phyloP scores from a whole-genome alignment of 164 flowering plant genomes.

The Liquidambar formosana region DNA sequence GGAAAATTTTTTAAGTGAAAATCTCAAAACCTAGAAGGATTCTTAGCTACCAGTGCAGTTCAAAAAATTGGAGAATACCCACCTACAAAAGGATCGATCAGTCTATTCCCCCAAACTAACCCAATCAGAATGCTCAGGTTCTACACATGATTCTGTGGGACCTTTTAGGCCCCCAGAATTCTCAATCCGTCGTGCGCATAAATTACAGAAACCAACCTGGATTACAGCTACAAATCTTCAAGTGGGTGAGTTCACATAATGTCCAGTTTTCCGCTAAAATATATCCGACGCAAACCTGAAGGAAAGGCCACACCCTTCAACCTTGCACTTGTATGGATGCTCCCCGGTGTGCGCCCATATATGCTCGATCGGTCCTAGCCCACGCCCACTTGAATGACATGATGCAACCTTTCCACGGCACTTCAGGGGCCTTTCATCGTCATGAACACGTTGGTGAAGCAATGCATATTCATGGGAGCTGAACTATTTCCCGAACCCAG shows the following conservation, averaged over 20 bases:
- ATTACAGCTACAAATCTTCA: slow-evolving; percentile 5
- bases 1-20: no score
- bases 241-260: slow-evolving; percentile 40
- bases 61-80: slow-evolving; percentile 10
- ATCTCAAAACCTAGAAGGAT: not conserved
- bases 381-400: slow-evolving; percentile 98
- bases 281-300: slow-evolving; percentile 94
- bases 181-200: not conserved
- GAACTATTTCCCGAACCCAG: slow-evolving; percentile 78
- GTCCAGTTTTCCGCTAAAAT: slow-evolving; percentile 84
- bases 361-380: slow-evolving; percentile 96
- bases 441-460: slow-evolving; percentile 76
- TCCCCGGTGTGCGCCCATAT: slow-evolving; percentile 87
- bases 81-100: slow-evolving; percentile 12
- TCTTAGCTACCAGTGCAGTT: slow-evolving; percentile 20
- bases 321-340: slow-evolving; percentile 77
- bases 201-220: slow-evolving; percentile 5
- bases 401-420: slow-evolving; percentile 87
- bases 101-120: slow-evolving; percentile 6
- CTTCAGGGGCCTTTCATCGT: slow-evolving; percentile 80
- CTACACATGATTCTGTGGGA: slow-evolving; percentile 8
- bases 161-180: slow-evolving; percentile 10
- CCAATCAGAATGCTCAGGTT: not conserved
- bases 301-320: slow-evolving; percentile 71
- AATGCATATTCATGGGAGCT: slow-evolving; percentile 69